Evolutionary conservation across 352 stramenopile genomes (phyloP), one percentile per base, ranked within the genome.

Genomic region (Phytopythium helicoides): DNA sequence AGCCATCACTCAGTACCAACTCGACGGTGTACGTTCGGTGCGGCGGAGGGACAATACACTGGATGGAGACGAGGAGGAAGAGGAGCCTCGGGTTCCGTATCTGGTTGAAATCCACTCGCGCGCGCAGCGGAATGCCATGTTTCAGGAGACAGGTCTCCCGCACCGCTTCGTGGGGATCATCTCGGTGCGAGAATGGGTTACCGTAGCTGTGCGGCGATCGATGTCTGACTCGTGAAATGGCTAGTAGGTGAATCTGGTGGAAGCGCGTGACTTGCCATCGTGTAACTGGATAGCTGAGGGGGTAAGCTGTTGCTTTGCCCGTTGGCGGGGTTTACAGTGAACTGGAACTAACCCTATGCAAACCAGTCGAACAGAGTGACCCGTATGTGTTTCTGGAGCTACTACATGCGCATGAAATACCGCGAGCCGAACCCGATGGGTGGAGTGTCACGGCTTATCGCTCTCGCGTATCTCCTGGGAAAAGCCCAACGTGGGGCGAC

Each of bases 401-500:
- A n/a, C 71, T 62, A 3, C 65, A 76, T 21, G 47, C 63, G 1
- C 61, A 64, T 16, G 37, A 73, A 25, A 61, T 68, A 11, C 55
- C 54, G 16, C 60, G 58, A 1, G 63, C 81, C 23, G 70, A 58
- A 21, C 68, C 76, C 16, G 77, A 92, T 36, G 67, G 81, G 36
- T 94, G 83, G 83, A 78, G 65, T 60, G 65, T 94, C 21, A 71
- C 86, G 53, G 85, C 76, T 19, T 90, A 92, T 54, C 81, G 83
- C 25, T 91, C 79, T 45, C 62, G 76, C 23, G 70, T 78, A 39
- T 77, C 56, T 51, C 60, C 60, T 46, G 69, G 77, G 0, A 39
- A 51, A 26, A 82, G 86, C 52, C 79, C 83, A 12, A 64, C 42
- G 22, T 94, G 83, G 83, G 64, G 58, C 22, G 86, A 89, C 58